phyloP scores from a whole-genome alignment of 805 yeast genomes.

The Isabelozyma heimii region DNA sequence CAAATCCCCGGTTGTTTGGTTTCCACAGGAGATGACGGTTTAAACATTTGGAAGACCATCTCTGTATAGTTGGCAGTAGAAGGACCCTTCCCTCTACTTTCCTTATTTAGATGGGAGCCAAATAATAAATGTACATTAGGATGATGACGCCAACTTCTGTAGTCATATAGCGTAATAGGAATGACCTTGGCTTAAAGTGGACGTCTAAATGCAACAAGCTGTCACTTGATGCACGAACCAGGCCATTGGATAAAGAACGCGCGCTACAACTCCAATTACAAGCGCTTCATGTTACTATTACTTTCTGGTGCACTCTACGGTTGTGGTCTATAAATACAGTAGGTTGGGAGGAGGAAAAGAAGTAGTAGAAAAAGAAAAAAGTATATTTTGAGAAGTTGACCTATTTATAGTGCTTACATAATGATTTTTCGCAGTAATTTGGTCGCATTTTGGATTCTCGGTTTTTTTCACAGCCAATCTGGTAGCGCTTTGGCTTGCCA shows the following conservation, averaged over 20 bases:
- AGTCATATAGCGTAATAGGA: background rate
- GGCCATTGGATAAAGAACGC: background rate
- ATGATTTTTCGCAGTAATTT: background rate
- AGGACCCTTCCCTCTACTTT: background rate
- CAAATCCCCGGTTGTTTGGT: conserved; percentile 96
- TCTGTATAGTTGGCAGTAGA: conserved; percentile 53
- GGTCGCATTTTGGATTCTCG: background rate
- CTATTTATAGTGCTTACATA: background rate
- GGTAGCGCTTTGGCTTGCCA: background rate
- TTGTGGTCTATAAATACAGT: background rate
- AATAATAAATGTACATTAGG: background rate
- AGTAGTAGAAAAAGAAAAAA: background rate
- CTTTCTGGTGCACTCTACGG: no score
- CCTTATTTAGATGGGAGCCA: background rate
- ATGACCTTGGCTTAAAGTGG: background rate
- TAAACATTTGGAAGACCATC: conserved; percentile 94
- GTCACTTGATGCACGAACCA: background rate
- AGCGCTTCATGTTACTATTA: no score
- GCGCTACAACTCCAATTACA: background rate
- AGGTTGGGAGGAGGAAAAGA: background rate
- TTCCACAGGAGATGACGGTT: conserved; percentile 93
- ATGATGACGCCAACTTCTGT: background rate
- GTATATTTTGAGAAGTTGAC: background rate
- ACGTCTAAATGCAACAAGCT: background rate
- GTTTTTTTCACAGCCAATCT: background rate